A percentile compares a stretch with the other conserved stretches of the same genome.
Conservation (phyloP, 306 rosid species). For the Castanospermum australe region DNA sequence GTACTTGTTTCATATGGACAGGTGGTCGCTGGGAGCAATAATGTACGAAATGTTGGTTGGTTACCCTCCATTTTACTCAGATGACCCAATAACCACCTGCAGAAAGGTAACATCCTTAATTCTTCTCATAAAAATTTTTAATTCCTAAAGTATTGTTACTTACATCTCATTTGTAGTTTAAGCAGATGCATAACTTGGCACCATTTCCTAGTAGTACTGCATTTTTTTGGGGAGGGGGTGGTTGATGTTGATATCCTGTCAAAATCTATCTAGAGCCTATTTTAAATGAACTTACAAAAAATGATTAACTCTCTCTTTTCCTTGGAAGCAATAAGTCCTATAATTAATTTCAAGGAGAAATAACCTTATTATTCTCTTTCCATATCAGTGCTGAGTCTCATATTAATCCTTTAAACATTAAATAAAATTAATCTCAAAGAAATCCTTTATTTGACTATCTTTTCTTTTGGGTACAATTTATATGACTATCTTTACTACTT, state of each 20-base stretch:
- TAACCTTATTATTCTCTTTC: neutral
- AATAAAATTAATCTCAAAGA: neutral
- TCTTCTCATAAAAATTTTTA: neutral
- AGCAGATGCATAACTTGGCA: constrained; percentile 5
- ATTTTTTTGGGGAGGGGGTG: neutral
- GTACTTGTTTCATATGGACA: constrained; percentile 35
- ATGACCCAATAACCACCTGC: constrained; percentile 92
- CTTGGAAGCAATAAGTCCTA: neutral
- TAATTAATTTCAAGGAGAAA: neutral
- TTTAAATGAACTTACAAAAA: neutral
- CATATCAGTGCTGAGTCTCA: neutral
- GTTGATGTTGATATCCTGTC: neutral
- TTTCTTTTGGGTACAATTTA: too few species aligned
- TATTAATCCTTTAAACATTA: neutral
- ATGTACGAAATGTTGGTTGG: constrained; percentile 99
- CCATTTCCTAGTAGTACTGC: constrained; percentile 12
- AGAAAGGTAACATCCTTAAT: constrained; percentile 73
- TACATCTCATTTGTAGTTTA: constrained; percentile 20
- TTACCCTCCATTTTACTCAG: constrained; percentile 95
- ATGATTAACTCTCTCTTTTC: neutral
- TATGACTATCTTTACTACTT: neutral
- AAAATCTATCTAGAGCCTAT: neutral
- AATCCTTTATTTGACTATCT: too few species aligned
- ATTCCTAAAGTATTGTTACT: neutral
- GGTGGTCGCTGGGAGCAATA: constrained; percentile 99